These are phyloP conservation scores for Lenwebbia sp. DNA, from an alignment of 345 rosid species.

Conservation along the genomic window DNA sequence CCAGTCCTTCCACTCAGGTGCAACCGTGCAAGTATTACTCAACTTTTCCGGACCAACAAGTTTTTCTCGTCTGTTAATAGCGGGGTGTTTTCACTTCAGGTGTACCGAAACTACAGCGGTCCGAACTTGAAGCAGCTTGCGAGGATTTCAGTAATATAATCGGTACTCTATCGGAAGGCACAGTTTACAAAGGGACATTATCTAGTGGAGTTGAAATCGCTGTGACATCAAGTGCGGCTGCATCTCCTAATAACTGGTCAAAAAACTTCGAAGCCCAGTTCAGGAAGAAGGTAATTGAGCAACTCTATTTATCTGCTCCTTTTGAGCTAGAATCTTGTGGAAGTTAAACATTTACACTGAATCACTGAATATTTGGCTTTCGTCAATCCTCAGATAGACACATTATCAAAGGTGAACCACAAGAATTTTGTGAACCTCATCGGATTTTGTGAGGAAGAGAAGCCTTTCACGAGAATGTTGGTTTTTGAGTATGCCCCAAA, in stretches of 20 bases:
- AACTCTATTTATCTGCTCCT: neutral
- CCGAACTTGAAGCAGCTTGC: conserved; percentile 86
- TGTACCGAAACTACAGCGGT: conserved; percentile 65
- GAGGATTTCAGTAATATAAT: conserved; percentile 96
- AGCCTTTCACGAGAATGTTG: conserved; percentile 83
- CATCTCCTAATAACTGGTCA: conserved; percentile 62
- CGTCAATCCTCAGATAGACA: conserved; percentile 49
- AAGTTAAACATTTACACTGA: neutral
- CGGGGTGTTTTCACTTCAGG: conserved; percentile 26
- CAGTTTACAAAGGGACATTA: conserved; percentile 78
- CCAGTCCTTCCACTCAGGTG: conserved; percentile 8
- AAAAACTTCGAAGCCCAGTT: conserved; percentile 52
- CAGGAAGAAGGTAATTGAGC: conserved; percentile 56
- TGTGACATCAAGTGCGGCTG: conserved; percentile 40
- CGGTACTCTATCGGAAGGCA: conserved; percentile 56
- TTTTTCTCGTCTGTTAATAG: neutral
- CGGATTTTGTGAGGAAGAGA: conserved; percentile 75
- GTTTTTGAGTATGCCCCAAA: conserved; percentile 97
- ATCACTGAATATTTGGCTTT: neutral
- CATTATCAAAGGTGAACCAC: conserved; percentile 74
- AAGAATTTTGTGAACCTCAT: conserved; percentile 87
- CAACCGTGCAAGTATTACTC: neutral
- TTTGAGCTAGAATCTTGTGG: neutral
- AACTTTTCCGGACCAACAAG: neutral
- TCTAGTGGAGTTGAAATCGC: conserved; percentile 91